phyloP scores from a whole-genome alignment of 2,329 filamentous ascomycete species.

The Cytospora piceae region DNA sequence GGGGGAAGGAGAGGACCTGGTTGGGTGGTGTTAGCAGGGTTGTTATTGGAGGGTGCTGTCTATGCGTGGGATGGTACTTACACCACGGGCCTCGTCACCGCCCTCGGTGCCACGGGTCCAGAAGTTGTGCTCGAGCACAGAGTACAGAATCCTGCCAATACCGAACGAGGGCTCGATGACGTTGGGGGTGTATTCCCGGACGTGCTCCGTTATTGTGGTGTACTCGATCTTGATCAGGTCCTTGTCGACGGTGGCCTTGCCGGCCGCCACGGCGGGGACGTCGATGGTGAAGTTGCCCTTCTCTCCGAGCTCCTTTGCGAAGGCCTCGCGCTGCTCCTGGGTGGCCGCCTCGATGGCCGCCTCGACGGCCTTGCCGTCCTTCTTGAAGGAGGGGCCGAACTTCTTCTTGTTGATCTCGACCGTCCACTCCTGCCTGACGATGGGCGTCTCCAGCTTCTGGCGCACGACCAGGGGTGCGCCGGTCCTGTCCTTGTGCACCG shows the following conservation, averaged over 20 bases:
- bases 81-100: conserved; percentile 81
- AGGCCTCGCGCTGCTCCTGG: conserved; percentile 80
- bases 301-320: conserved; percentile 73
- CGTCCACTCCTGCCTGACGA: conserved; percentile 83
- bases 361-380: conserved; percentile 86
- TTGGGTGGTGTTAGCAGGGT: conserved; percentile 33
- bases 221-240: conserved; percentile 85
- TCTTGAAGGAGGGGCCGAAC: conserved; percentile 94
- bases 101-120: conserved; percentile 77
- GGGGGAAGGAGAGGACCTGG: conserved; percentile 60
- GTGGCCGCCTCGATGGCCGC: conserved; percentile 69
- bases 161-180: conserved; percentile 98
- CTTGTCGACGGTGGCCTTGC: conserved; percentile 77
- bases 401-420: conserved; percentile 92
- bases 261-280: conserved; percentile 67
- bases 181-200: conserved; percentile 90
- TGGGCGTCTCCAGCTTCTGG: conserved; percentile 77
- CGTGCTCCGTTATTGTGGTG: conserved; percentile 79
- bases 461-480: conserved; percentile 84
- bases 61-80: conserved; percentile 53
- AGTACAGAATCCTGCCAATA: conserved; percentile 92
- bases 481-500: conserved; percentile 91
- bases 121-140: conserved; percentile 91
- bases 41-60: conserved; percentile 20
- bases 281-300: conserved; percentile 77